phyloP scores from a whole-genome alignment of 2,329 filamentous ascomycete species.

The Erysiphe pisi region DNA sequence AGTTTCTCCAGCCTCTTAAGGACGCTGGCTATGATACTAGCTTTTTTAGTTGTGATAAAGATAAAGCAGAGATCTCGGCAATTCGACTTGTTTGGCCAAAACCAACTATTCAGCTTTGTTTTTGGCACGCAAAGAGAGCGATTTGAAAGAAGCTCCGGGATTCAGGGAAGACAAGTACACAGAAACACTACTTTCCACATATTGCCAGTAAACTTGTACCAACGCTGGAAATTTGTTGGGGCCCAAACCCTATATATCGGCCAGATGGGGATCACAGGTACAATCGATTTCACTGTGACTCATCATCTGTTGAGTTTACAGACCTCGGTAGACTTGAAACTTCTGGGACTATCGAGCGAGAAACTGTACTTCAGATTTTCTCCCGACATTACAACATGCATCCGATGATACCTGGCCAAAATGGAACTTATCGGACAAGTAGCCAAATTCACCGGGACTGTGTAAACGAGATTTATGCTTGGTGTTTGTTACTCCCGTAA shows the following conservation, averaged over 20 bases:
- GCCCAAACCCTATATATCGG: neutral
- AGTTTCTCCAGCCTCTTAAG: conserved; percentile 8
- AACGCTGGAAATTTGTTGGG: neutral
- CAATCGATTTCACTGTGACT: neutral
- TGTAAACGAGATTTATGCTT: neutral
- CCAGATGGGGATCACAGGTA: neutral
- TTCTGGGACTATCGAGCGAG: neutral
- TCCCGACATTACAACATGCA: neutral
- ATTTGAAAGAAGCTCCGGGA: neutral
- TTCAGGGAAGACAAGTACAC: neutral
- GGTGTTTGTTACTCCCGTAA: neutral
- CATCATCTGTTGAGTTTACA: neutral
- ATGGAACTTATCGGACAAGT: neutral
- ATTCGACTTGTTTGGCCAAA: neutral
- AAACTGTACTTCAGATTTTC: neutral
- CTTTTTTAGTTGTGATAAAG: conserved; percentile 15
- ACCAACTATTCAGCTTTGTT: neutral
- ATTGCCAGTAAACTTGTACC: neutral
- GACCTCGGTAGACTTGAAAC: neutral
- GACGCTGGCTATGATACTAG: neutral
- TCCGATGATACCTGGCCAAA: neutral
- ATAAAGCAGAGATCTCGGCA: conserved; percentile 5
- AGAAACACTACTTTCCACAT: neutral
- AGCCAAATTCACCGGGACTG: neutral
- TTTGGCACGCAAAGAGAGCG: conserved; percentile 8